Conservation (phyloP, 495 filamentous ascomycete genomes). For the Lentithecium fluviatile region DNA sequence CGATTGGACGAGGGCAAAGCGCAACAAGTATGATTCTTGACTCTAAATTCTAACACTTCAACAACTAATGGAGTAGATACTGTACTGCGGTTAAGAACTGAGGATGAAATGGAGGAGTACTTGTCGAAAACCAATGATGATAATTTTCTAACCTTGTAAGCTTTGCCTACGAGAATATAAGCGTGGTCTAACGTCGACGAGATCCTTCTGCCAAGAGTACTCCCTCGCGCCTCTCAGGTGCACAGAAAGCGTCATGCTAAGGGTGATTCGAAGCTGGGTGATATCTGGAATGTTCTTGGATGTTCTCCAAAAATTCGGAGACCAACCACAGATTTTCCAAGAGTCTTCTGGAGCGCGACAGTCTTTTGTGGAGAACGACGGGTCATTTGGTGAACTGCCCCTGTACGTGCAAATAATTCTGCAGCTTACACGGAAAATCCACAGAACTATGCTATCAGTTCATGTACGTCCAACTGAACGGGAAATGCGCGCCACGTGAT, state of each 20-base stretch:
- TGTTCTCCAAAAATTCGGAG: conserved; percentile 22
- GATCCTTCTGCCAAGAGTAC: conserved; percentile 10
- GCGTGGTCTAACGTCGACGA: too few species aligned
- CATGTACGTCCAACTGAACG: conserved; percentile 21
- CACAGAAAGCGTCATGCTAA: conserved; percentile 7
- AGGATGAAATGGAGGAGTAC: too few species aligned
- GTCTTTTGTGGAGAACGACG: neutral
- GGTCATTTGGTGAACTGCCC: conserved; percentile 12
- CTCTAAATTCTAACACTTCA: too few species aligned
- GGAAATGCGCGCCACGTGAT: neutral
- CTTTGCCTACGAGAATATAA: neutral
- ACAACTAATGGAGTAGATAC: too few species aligned
- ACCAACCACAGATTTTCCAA: conserved; percentile 18
- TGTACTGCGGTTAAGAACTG: too few species aligned
- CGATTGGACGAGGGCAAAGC: neutral
- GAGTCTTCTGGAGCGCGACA: conserved; percentile 13
- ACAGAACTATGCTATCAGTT: conserved; percentile 26
- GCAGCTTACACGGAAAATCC: neutral
- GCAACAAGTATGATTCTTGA: too few species aligned
- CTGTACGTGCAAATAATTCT: neutral
- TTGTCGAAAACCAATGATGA: too few species aligned
- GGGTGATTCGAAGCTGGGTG: neutral
- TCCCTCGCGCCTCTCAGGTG: conserved; percentile 8
- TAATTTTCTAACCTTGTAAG: too few species aligned
- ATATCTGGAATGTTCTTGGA: conserved; percentile 12